Base-by-base conservation (phyloP, 257 asterid genomes). In the Fraxinus cuspidata region DNA sequence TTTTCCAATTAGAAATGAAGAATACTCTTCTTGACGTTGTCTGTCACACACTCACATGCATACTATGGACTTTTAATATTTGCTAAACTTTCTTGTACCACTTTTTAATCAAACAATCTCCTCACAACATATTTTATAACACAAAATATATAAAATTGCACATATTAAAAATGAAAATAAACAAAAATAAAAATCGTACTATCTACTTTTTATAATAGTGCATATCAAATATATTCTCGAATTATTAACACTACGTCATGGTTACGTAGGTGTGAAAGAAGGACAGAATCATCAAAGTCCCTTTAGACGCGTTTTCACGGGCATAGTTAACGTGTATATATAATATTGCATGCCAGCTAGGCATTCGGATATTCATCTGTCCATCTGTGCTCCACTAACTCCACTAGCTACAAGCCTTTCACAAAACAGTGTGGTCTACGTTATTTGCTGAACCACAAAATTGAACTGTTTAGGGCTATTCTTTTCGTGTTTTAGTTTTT, bases 251-350 rank as follows among this genome's bases (percentile, higher is more conserved):
- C 4, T 42, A 0, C 27, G 34, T 9, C 19, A 63, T 63, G 34
- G 75, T 71, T 63, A 58, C 72, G 37, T 77, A 37, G 58, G 72
- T n/a, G 81, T 79, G 82, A 74, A 11, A 79, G 18, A 11, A 73
- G 75, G 32, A 65, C 51, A 67, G 74, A 81, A 70, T 78, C 74
- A 40, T 73, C 21, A 68, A 84, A 79, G 76, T 63, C 63, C 72
- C 66, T 76, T 29, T 34, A 29, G 11, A 85, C 83, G 83, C 89
- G 89, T 72, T 80, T 85, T 72, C 79, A 72, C 78, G 72, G 10
- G 19, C 34, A 10, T 9, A 63, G 31, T 63, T 63, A 35, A 21
- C 67, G 7, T 21, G 28, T 49, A 16, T 56, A 21, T 58, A 23
- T 18, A 60, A 21, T 60, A 63, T 23, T 63, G 34, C 35, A 63